Percentiles rank a stretch among this genome's conserved stretches.
Evolutionary conservation across 306 rosid genomes (phyloP).

Genomic region (Gleditsia sinensis): DNA sequence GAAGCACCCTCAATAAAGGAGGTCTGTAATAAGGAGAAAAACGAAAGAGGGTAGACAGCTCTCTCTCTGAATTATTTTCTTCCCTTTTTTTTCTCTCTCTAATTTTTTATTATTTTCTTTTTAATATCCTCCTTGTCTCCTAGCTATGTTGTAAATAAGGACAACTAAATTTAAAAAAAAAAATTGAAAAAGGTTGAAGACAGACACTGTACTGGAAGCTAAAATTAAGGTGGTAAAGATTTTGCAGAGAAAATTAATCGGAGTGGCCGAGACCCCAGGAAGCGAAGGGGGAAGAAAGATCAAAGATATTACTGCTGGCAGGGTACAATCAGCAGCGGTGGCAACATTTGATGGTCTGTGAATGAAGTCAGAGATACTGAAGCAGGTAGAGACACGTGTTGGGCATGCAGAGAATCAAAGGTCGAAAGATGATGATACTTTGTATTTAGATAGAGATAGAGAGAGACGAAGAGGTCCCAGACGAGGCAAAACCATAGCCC

Average conservation of each 20-base stretch:
- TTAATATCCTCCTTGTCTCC: not conserved
- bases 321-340: not conserved
- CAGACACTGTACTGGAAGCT: slow-evolving; percentile 1
- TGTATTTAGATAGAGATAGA: not conserved
- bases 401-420: slow-evolving; percentile 52
- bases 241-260: slow-evolving; percentile 22
- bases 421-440: not conserved
- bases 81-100: not conserved
- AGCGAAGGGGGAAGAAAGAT: slow-evolving; percentile 3
- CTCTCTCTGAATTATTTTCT: slow-evolving; percentile 36
- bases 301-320: not conserved
- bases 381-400: slow-evolving; percentile 48
- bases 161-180: not conserved
- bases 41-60: slow-evolving; percentile 42
- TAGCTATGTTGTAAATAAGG: not conserved
- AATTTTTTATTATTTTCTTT: not conserved
- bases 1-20: slow-evolving; percentile 62
- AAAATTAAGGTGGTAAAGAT: slow-evolving; percentile 38
- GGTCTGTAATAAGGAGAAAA: slow-evolving; percentile 44
- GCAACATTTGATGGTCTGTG: not conserved
- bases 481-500: not conserved
- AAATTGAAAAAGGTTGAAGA: not conserved
- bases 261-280: slow-evolving; percentile 5
- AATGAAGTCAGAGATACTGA: not conserved
- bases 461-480: slow-evolving; percentile 25